phyloP scores from a whole-genome alignment of 371 early-diverging fungal species.

The Mortierella sp. region DNA sequence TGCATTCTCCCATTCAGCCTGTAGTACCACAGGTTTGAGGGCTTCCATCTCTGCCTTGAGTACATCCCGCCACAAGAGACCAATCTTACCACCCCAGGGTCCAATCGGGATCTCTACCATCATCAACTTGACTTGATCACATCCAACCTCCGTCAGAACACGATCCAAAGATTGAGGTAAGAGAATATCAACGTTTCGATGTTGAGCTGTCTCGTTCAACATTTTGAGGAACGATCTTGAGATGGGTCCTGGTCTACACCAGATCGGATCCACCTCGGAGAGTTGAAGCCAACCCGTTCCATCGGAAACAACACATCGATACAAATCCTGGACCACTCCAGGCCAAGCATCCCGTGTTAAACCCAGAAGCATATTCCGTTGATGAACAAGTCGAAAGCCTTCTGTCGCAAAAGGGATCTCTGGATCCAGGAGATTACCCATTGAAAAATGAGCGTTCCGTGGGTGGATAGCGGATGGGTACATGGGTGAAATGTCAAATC shows the following conservation, averaged over 20 bases:
- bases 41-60: slow-evolving; percentile 52
- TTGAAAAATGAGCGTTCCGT: slow-evolving; percentile 59
- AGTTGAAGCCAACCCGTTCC: slow-evolving; percentile 50
- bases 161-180: slow-evolving; percentile 41
- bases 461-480: slow-evolving; percentile 67
- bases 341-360: slow-evolving; percentile 51
- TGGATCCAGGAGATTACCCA: slow-evolving; percentile 58
- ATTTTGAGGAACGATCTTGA: slow-evolving; percentile 48
- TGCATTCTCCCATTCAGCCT: slow-evolving; percentile 36
- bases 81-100: slow-evolving; percentile 52
- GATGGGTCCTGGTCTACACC: slow-evolving; percentile 59
- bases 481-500: slow-evolving; percentile 64
- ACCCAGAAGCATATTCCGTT: slow-evolving; percentile 52
- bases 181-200: slow-evolving; percentile 36
- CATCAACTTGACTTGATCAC: slow-evolving; percentile 48
- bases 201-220: slow-evolving; percentile 49
- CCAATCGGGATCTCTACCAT: slow-evolving; percentile 54
- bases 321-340: slow-evolving; percentile 43
- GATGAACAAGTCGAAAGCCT: slow-evolving; percentile 59
- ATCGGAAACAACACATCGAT: slow-evolving; percentile 34
- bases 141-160: slow-evolving; percentile 39
- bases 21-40: slow-evolving; percentile 40
- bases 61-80: slow-evolving; percentile 44
- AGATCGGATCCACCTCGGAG: slow-evolving; percentile 61
- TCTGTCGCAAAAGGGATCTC: slow-evolving; percentile 59